Conservation (phyloP, 345 rosid species). For the Brassica juncea region DNA sequence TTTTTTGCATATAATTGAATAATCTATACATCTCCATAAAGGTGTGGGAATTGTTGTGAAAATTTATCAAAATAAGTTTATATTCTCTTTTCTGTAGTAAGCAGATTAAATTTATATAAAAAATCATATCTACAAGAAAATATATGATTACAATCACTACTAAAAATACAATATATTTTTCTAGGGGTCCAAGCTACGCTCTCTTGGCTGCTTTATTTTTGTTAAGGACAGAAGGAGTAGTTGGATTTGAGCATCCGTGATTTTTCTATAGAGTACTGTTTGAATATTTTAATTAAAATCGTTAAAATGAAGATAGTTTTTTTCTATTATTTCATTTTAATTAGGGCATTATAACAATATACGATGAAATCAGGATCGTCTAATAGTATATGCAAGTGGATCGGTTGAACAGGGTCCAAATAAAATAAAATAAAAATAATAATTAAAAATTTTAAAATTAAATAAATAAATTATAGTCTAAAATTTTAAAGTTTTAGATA, state of each 20-base stretch:
- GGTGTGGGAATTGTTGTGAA: not conserved
- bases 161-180: not conserved
- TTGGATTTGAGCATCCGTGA: not conserved
- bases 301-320: not conserved
- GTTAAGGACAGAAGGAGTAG: not conserved
- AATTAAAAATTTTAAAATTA: no score
- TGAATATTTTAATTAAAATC: not conserved
- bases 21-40: not conserved
- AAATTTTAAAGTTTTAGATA: no score
- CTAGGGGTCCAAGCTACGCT: not conserved
- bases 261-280: not conserved
- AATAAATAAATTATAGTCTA: no score
- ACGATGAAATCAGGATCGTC: no score
- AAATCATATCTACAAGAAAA: not conserved
- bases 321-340: no score
- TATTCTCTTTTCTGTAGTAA: not conserved
- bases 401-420: no score
- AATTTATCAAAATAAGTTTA: not conserved
- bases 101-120: not conserved
- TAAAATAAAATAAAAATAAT: no score
- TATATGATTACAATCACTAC: not conserved
- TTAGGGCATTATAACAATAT: no score
- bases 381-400: no score
- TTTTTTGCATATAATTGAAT: slow-evolving; percentile 9
- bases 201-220: not conserved